Percentiles rank a stretch among this genome's conserved stretches.
phyloP scores from a whole-genome alignment of 306 rosid species.

The Neltuma alba region DNA sequence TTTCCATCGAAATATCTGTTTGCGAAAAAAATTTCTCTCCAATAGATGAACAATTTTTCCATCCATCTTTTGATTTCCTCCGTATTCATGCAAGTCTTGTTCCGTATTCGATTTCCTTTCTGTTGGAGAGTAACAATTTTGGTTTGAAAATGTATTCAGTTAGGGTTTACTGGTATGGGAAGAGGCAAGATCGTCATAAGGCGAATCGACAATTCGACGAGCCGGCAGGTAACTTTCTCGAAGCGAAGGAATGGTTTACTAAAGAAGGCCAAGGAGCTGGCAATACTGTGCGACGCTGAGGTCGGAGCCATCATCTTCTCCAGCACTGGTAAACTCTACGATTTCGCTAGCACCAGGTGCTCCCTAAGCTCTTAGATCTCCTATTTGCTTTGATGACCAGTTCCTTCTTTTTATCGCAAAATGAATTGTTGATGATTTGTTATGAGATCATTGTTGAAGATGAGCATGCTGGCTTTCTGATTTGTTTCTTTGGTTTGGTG shows the following conservation, averaged over 20 bases:
- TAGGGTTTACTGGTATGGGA: conserved; percentile 66
- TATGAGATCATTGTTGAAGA: background rate
- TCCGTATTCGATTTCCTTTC: conserved; percentile 22
- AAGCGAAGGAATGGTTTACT: conserved; percentile 82
- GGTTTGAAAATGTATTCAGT: background rate
- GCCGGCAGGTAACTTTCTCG: conserved; percentile 91
- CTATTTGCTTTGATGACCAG: background rate
- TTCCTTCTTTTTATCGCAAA: background rate
- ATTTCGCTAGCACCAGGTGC: conserved; percentile 78
- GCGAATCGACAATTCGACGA: conserved; percentile 93
- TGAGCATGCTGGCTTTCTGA: background rate
- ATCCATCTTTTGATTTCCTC: background rate
- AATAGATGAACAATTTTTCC: background rate
- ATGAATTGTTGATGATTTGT: conserved; percentile 17
- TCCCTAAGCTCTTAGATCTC: conserved; percentile 31
- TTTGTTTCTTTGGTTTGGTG: background rate
- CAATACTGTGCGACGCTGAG: conserved; percentile 90
- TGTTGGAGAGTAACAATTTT: conserved; percentile 15
- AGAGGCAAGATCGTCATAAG: conserved; percentile 97
- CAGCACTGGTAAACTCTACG: conserved; percentile 90
- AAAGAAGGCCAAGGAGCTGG: conserved; percentile 94
- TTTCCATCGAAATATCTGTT: background rate
- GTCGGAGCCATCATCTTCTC: conserved; percentile 92
- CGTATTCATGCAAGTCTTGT: background rate
- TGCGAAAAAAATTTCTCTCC: background rate